Percentiles rank a stretch among this genome's conserved stretches.
These are phyloP conservation scores for Aspergillus quadricinctus DNA, from an alignment of 2,329 filamentous ascomycete genomes.

Conservation along the genomic window DNA sequence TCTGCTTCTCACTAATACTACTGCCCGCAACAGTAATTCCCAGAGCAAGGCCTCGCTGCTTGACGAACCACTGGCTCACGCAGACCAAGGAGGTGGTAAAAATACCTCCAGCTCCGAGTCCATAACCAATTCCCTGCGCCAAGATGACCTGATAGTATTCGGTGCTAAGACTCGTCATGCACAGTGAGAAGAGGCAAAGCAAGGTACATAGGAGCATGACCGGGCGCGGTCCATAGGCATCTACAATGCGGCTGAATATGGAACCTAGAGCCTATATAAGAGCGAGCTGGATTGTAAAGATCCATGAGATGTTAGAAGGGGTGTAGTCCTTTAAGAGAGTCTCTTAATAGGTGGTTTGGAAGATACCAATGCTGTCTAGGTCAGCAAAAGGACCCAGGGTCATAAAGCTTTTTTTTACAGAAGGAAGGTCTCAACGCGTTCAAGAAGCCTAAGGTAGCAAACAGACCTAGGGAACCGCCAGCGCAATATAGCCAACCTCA, in stretches of 20 bases:
- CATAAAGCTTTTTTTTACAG: neutral
- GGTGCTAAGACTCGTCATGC: slow-evolving; percentile 13
- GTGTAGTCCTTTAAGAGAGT: slow-evolving; percentile 38
- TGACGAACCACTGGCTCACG: slow-evolving; percentile 16
- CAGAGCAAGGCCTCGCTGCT: slow-evolving; percentile 10
- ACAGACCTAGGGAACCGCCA: slow-evolving; percentile 27
- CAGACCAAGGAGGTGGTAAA: slow-evolving; percentile 13
- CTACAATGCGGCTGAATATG: slow-evolving; percentile 12
- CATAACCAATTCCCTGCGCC: slow-evolving; percentile 13
- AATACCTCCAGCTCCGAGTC: slow-evolving; percentile 13
- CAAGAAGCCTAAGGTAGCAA: slow-evolving; percentile 26
- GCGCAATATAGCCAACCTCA: slow-evolving; percentile 31
- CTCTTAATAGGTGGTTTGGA: slow-evolving; percentile 43
- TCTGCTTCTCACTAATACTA: neutral
- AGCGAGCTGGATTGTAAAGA: slow-evolving; percentile 43
- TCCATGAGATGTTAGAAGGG: slow-evolving; percentile 43
- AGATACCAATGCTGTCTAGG: slow-evolving; percentile 34
- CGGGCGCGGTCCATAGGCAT: slow-evolving; percentile 10
- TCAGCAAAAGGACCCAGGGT: slow-evolving; percentile 20
- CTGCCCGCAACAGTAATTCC: slow-evolving; percentile 10
- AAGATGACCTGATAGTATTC: slow-evolving; percentile 16
- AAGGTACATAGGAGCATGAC: slow-evolving; percentile 11
- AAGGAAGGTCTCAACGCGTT: slow-evolving; percentile 7
- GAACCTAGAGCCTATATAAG: slow-evolving; percentile 32
- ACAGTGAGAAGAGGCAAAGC: slow-evolving; percentile 10